Conservation (phyloP, 768 basidiomycete species). For the Termitomyces sp. region DNA sequence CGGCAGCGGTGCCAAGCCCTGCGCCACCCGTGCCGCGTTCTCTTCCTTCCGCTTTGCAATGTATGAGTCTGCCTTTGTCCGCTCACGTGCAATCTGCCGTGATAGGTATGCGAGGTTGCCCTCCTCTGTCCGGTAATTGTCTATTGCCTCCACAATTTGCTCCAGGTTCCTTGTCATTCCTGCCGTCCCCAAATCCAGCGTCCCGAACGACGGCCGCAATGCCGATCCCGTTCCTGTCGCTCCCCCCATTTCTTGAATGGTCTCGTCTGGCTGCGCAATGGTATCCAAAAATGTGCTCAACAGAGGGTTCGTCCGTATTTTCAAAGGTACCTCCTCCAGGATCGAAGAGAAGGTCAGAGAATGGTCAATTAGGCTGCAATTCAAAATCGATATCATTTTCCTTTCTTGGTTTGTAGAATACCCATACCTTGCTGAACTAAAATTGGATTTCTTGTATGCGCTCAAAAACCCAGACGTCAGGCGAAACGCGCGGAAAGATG, state of each 20-base stretch:
- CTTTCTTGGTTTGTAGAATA: neutral
- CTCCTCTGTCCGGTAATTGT: constrained; percentile 85
- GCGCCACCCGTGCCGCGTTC: constrained; percentile 69
- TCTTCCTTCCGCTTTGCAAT: constrained; percentile 87
- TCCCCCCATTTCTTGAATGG: constrained; percentile 32
- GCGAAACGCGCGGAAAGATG: constrained; percentile 85
- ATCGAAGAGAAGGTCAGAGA: constrained; percentile 82
- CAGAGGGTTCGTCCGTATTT: constrained; percentile 77
- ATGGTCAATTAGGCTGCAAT: constrained; percentile 66
- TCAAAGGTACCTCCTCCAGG: constrained; percentile 80
- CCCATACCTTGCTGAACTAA: constrained; percentile 77
- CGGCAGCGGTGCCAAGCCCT: constrained; percentile 82
- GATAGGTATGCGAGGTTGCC: constrained; percentile 86
- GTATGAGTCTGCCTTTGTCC: constrained; percentile 70
- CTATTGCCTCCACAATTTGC: constrained; percentile 80
- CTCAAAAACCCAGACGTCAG: constrained; percentile 76
- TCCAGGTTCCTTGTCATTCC: constrained; percentile 75
- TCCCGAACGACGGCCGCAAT: constrained; percentile 58
- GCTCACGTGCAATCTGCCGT: constrained; percentile 87
- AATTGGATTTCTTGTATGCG: constrained; percentile 78
- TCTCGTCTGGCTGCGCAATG: constrained; percentile 44
- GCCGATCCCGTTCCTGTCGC: constrained; percentile 33
- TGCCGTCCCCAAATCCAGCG: constrained; percentile 65
- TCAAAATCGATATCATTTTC: constrained; percentile 2
- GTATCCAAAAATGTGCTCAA: constrained; percentile 73